Base-by-base conservation (phyloP, 2,329 filamentous ascomycete species). In the Arthrobotrys megalospora region DNA sequence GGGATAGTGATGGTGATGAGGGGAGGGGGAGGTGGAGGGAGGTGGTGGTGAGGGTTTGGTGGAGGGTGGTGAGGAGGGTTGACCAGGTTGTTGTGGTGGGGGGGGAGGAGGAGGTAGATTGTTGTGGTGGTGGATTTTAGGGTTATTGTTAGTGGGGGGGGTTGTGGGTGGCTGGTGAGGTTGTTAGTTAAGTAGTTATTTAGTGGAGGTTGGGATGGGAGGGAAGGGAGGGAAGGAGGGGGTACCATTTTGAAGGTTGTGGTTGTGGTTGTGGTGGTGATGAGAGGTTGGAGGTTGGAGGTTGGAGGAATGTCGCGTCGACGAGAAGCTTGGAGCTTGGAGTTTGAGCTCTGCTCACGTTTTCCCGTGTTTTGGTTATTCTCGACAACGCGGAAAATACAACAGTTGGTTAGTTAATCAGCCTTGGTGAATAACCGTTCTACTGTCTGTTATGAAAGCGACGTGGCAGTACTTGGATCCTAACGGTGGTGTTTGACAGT, bases 71-170 rank as follows among this genome's bases (percentile, higher is more conserved):
- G 75, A 78, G 52, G 21, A 62, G 28, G 52, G 67, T 38, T 8
- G 67, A 16, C 24, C 24, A 28, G 24, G 24, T 2, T 2, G 24
- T 28, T 28, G 24, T 28, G 24, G n/a, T n/a, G n/a, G 14, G 67
- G 5, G 6, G 36, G 62, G 62, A 78, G 50, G 67, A 78, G 50
- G 67, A 78, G n/a, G 67, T 72, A 78, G 67, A 78, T 34, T 43
- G 75, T 72, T 53, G 75, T 34, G 16, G 67, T 78, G 43, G 53
- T 52, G 43, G 60, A 78, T 72, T 78, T 78, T 63, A 78, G 67
- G 67, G 62, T 63, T 47, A 78, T 63, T 28, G 75, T 67, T 55
- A 78, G 34, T 0, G 75, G 67, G 12, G 12, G 52, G 62, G 11
- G 53, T 28, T 16, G 65, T 28, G 24, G 24, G 65, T 34, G 62